Evolutionary conservation across 768 basidiomycete genomes (phyloP).

Genomic region (Leccinum truebloodii): DNA sequence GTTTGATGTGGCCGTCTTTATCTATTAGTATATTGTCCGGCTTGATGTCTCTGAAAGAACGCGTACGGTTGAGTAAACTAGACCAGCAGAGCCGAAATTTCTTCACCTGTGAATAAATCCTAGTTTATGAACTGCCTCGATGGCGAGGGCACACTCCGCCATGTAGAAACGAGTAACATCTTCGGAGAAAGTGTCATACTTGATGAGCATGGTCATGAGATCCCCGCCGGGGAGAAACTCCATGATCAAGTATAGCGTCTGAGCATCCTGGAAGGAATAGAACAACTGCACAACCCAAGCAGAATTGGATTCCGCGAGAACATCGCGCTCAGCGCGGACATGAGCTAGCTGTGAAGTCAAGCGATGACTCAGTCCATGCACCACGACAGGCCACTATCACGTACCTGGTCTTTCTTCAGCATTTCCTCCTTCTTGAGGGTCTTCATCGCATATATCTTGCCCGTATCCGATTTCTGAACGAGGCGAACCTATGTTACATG

Average conservation of each 20-base stretch:
- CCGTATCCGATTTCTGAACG: conserved; percentile 95
- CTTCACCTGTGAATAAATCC: conserved; percentile 95
- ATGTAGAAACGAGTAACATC: conserved; percentile 98
- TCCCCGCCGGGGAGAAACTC: conserved; percentile 98
- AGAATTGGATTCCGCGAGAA: conserved; percentile 93
- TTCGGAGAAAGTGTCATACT: conserved; percentile 98
- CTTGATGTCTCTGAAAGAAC: conserved; percentile 83
- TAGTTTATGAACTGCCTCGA: conserved; percentile 95
- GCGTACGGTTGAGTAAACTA: not conserved
- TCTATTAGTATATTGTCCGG: conserved; percentile 94
- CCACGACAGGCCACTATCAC: conserved; percentile 18
- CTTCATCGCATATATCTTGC: conserved; percentile 99
- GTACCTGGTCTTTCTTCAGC: conserved; percentile 97
- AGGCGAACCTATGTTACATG: conserved; percentile 63
- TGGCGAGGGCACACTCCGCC: conserved; percentile 97
- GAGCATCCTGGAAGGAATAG: conserved; percentile 96
- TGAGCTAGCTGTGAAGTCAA: conserved; percentile 74
- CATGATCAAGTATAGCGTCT: conserved; percentile 96
- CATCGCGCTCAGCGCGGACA: conserved; percentile 96
- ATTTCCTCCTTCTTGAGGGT: conserved; percentile 96
- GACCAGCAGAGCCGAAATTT: not conserved
- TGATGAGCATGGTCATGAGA: conserved; percentile 99
- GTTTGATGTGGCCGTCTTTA: conserved; percentile 94
- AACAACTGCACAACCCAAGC: conserved; percentile 96
- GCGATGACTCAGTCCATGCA: conserved; percentile 6